Base-by-base conservation (phyloP, 75 land plant genomes). In the Picea glauca region DNA sequence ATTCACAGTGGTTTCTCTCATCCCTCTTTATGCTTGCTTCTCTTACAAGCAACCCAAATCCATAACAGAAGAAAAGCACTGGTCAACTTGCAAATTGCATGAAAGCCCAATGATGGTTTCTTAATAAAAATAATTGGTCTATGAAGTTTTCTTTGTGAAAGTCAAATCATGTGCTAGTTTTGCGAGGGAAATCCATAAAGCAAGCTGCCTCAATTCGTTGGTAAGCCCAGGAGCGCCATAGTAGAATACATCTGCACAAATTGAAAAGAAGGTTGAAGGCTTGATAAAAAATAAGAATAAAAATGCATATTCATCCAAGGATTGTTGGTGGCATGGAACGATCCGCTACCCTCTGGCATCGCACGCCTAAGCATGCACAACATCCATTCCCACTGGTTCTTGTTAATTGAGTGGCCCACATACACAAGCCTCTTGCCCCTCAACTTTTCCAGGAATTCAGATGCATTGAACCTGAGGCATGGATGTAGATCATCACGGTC, bases 131-230 rank as follows among this genome's bases (percentile, higher is more conserved):
- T 1, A 40, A 40, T 40, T 40, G 43, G 43, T 40, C 43, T 1
- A 40, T 40, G 75, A 94, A 94, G 68, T 92, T 88, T 79, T 94
- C 97, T 75, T 94, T 94, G 83, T 94, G 97, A 72, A 94, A 94
- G 13, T 89, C 92, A 58, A 94, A 94, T 76, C 86, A 87, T 32
- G 95, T 90, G 76, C 78, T 62, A 0, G 89, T 80, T 78, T 84
- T 90, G 60, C 84, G 81, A 11, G 89, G 80, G 84, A 90, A 92
- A 54, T 88, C 90, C 64, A 62, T 26, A 26, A 58, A 13, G 91
- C 75, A 33, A 92, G 82, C 26, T 88, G 81, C 20, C 81, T 79
- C 73, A 94, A 80, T 85, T 94, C 95, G 77, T 83, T 87, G 17
- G 89, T 87, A 56, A 85, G 84, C 56, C 74, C 83, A 11, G 83